Evolutionary conservation across 139 green algal genomes (phyloP).

Genomic region (Gonium pectorale): DNA sequence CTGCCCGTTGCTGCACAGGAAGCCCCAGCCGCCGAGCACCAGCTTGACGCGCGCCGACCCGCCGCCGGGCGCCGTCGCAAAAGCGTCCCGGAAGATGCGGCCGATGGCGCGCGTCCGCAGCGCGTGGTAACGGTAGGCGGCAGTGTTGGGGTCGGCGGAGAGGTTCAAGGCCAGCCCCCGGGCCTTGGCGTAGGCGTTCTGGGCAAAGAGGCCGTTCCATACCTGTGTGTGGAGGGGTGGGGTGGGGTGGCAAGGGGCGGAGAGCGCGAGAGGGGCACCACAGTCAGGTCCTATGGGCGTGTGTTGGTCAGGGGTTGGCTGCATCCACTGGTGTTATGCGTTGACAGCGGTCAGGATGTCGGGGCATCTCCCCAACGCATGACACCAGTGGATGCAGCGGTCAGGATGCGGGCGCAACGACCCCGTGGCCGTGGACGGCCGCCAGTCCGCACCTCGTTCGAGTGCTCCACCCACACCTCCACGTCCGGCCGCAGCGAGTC

Average conservation of each 20-base stretch:
- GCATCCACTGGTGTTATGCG: too few species aligned
- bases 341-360: too few species aligned
- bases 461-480: constrained; percentile 52
- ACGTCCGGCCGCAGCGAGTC: constrained; percentile 44
- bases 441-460: constrained; percentile 43
- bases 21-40: constrained; percentile 50
- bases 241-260: too few species aligned
- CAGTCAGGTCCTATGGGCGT: too few species aligned
- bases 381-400: too few species aligned
- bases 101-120: constrained; percentile 33
- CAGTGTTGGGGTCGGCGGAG: not conserved
- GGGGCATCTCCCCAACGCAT: too few species aligned
- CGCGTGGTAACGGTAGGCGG: constrained; percentile 53
- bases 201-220: constrained; percentile 40
- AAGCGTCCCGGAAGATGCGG: constrained; percentile 39
- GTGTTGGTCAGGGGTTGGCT: too few species aligned
- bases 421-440: too few species aligned
- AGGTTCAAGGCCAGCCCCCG: constrained; percentile 39
- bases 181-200: constrained; percentile 17
- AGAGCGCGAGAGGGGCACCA: too few species aligned
- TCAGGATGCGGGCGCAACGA: too few species aligned
- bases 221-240: too few species aligned
- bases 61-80: constrained; percentile 23
- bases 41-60: constrained; percentile 18
- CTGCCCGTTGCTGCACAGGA: constrained; percentile 41